Percentiles rank a stretch among this genome's conserved stretches.
Conservation (phyloP, 2,329 filamentous ascomycete genomes). For the Epichloe festucae region DNA sequence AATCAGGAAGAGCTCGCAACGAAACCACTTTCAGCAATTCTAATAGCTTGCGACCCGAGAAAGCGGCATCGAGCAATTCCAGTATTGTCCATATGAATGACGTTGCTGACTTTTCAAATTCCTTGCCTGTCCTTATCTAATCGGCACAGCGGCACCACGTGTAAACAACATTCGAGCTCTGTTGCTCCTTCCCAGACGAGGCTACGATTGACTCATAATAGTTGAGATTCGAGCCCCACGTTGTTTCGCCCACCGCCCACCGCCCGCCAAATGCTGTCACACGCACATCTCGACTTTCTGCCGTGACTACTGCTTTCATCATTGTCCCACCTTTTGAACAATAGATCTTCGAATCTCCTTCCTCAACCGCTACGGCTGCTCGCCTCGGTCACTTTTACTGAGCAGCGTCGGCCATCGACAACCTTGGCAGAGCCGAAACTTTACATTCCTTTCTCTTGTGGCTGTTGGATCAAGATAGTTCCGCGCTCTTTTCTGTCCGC, state of each 20-base stretch:
- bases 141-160: not conserved
- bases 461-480: not conserved
- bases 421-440: not conserved
- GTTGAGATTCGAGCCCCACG: not conserved
- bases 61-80: not conserved
- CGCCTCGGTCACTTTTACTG: not conserved
- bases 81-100: too few species aligned
- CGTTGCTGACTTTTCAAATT: not conserved
- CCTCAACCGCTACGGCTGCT: not conserved
- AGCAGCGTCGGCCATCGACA: not conserved
- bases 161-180: not conserved
- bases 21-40: not conserved
- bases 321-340: not conserved
- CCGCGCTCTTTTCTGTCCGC: not conserved
- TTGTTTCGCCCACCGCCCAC: constrained; percentile 1
- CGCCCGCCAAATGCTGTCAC: not conserved
- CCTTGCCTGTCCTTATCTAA: not conserved
- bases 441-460: not conserved
- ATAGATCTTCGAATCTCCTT: not conserved
- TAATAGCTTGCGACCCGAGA: not conserved
- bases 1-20: constrained; percentile 14
- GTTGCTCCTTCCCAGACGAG: not conserved
- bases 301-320: not conserved
- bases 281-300: not conserved
- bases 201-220: too few species aligned